These are phyloP conservation scores for Trichosanthes cucumerina DNA, from an alignment of 306 rosid species.

Conservation along the genomic window DNA sequence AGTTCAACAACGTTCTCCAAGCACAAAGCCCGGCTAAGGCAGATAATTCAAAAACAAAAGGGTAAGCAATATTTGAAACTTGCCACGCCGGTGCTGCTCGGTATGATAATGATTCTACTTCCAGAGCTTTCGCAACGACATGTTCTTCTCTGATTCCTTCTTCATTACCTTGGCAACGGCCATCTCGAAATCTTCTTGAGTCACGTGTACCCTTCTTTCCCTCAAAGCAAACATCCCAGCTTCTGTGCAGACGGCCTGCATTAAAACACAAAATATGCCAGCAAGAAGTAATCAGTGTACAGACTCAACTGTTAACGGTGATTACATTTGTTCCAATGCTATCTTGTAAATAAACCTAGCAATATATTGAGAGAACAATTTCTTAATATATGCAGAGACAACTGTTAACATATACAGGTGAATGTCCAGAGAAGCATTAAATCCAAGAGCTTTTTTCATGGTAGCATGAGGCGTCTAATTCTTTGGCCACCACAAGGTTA, in stretches of 20 bases:
- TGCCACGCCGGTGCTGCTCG: neutral
- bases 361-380: neutral
- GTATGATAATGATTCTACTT: conserved; percentile 29
- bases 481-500: neutral
- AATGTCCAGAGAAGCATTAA: neutral
- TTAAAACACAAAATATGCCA: neutral
- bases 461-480: neutral
- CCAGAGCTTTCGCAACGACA: conserved; percentile 98
- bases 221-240: conserved; percentile 99
- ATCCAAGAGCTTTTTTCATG: neutral
- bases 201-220: conserved; percentile 92
- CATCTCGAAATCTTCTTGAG: conserved; percentile 98
- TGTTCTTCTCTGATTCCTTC: conserved; percentile 86
- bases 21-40: neutral
- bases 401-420: neutral
- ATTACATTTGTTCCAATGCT: neutral
- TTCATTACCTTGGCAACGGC: conserved; percentile 99
- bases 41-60: neutral
- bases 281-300: neutral
- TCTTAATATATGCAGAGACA: neutral
- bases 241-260: conserved; percentile 99
- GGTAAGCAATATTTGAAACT: neutral
- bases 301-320: neutral
- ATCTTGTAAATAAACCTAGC: neutral
- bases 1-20: neutral